phyloP scores from a whole-genome alignment of 106 monocot species.

The Acanthochlamys bracteata region DNA sequence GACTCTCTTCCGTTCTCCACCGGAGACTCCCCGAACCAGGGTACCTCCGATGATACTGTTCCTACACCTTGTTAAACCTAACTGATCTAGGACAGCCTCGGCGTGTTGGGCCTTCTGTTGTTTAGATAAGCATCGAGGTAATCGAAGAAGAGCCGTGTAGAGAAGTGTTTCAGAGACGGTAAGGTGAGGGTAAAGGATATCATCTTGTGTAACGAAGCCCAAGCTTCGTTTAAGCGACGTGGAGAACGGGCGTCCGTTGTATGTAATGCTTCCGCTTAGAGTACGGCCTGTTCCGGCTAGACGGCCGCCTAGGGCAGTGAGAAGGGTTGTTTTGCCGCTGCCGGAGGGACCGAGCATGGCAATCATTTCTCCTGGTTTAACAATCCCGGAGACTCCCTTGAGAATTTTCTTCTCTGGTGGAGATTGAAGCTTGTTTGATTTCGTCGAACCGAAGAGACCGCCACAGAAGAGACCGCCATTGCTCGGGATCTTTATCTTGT shows the following conservation, averaged over 20 bases:
- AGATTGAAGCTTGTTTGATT: slow-evolving; percentile 28
- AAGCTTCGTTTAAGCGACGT: slow-evolving; percentile 17
- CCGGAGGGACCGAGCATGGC: slow-evolving; percentile 53
- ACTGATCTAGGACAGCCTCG: slow-evolving; percentile 16
- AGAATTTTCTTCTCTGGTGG: slow-evolving; percentile 29
- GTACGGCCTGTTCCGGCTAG: slow-evolving; percentile 9
- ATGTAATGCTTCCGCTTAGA: slow-evolving; percentile 44
- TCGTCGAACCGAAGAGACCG: slow-evolving; percentile 20
- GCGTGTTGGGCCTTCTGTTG: slow-evolving; percentile 33
- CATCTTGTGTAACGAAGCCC: slow-evolving; percentile 41
- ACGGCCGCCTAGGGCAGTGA: slow-evolving; percentile 37
- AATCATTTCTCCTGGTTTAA: slow-evolving; percentile 41
- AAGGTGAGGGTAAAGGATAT: slow-evolving; percentile 46
- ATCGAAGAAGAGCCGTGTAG: slow-evolving; percentile 36
- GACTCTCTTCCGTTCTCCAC: slow-evolving; percentile 36
- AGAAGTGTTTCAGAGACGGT: slow-evolving; percentile 37
- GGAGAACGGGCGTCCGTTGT: slow-evolving; percentile 34
- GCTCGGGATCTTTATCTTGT: slow-evolving; percentile 17
- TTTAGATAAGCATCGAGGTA: slow-evolving; percentile 18
- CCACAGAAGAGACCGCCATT: slow-evolving; percentile 12
- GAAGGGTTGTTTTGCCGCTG: slow-evolving; percentile 48
- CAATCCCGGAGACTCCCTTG: slow-evolving; percentile 30
- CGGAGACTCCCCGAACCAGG: slow-evolving; percentile 31
- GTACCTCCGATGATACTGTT: slow-evolving; percentile 32
- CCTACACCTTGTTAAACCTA: too few species aligned